phyloP scores from a whole-genome alignment of 495 filamentous ascomycete genomes.

The Lasiosphaeris hirsuta region DNA sequence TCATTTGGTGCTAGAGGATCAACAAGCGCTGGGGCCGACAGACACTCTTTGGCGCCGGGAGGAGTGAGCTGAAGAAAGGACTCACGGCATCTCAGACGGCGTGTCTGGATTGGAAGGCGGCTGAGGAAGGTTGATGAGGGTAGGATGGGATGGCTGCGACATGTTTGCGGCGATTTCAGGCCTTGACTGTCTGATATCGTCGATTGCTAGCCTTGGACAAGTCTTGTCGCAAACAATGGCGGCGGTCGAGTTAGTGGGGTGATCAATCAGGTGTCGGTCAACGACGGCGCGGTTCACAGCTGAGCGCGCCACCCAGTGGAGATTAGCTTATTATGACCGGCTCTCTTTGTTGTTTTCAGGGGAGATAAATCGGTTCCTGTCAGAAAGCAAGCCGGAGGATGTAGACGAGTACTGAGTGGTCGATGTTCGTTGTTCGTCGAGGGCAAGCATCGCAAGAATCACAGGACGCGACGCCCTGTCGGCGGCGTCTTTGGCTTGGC shows the following conservation, averaged over 20 bases:
- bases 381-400: too few relatives aligned
- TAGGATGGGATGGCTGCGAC: conserved; percentile 51
- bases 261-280: too few relatives aligned
- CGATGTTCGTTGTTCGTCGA: too few relatives aligned
- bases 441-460: too few relatives aligned
- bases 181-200: neutral
- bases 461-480: too few relatives aligned
- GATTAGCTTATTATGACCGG: neutral
- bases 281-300: neutral
- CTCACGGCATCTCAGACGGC: conserved; percentile 90
- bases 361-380: too few relatives aligned
- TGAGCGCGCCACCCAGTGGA: neutral
- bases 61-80: conserved; percentile 10
- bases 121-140: conserved; percentile 81
- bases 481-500: neutral
- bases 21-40: neutral
- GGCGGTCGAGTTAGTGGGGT: too few relatives aligned
- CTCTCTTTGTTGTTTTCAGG: too few relatives aligned
- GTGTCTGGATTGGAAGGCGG: conserved; percentile 81
- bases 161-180: conserved; percentile 20
- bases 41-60: neutral
- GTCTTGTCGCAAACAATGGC: neutral
- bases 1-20: too few relatives aligned
- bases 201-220: neutral
- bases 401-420: too few relatives aligned